Evolutionary conservation across 257 asterid genomes (phyloP).

Genomic region (Nicotiana noctiflora): DNA sequence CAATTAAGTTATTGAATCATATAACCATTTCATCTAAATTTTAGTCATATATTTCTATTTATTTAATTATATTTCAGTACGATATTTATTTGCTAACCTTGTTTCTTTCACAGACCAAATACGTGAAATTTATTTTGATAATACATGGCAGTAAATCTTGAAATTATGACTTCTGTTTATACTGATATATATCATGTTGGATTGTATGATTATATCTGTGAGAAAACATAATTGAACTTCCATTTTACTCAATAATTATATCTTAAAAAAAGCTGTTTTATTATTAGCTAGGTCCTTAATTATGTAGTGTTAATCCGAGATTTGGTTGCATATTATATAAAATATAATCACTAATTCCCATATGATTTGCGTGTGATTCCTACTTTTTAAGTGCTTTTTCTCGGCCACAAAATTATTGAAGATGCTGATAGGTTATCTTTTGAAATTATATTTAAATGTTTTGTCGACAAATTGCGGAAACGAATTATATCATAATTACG

Average conservation of each 20-base stretch:
- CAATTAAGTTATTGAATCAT: not conserved
- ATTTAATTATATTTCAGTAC: not conserved
- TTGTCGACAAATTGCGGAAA: not conserved
- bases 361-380: not conserved
- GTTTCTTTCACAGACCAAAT: not conserved
- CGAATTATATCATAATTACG: not conserved
- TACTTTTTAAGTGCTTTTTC: not conserved
- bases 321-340: not conserved
- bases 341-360: not conserved
- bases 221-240: not conserved
- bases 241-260: not conserved
- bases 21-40: not conserved
- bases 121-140: not conserved
- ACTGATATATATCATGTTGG: no score
- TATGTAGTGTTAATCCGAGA: not conserved
- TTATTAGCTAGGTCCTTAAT: not conserved
- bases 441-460: not conserved
- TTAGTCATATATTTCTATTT: not conserved
- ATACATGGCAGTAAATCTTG: no score
- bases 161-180: not conserved
- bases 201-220: not conserved
- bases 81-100: accelerated
- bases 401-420: not conserved
- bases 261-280: not conserved
- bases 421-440: not conserved